Evolutionary conservation across 345 rosid genomes (phyloP), one percentile per base, ranked within the genome.

Genomic region (Mangifera indica): DNA sequence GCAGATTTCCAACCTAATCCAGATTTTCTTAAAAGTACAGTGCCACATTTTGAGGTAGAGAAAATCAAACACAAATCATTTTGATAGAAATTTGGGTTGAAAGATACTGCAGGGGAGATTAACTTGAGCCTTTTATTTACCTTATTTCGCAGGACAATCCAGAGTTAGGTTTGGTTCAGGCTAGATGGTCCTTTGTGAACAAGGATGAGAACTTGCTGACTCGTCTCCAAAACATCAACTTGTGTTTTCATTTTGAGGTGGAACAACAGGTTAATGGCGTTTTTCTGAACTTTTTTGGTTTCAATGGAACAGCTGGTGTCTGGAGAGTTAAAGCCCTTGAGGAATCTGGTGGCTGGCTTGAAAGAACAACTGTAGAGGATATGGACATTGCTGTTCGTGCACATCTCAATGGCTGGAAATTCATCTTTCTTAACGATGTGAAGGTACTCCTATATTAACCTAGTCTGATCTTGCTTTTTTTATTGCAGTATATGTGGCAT

Each of bases 371-470:
- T 24, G 93, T 88, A 0, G 93, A 91, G 82, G 97, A 91, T 76
- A 91, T 91, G 97, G 97, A 91, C 80, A 91, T 91, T 63, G 97
- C 97, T 56, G 92, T 91, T 32, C 90, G 97, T 0, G 97, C 97
- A 0, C 97, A 91, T 87, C 92, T 91, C 54, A 85, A 81, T 78
- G 97, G 97, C 52, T 91, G 97, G 97, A 91, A 91, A 69, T 91
- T 91, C 78, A 89, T 91, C 55, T 91, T 76, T 77, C 92, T 91
- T 44, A 85, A 91, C 21, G 93, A 91, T 60, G 97, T 91, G 29
- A 87, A 91, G 97, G 97, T 89, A 74, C 13, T 54, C 14, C 62
- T 61, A 15, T 21, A 13, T 61, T 74, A 29, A 22, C 18, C 56
- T 40, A 49, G 37, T 42, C 24, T 21, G 7, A 18, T n/a, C n/a